These are phyloP conservation scores for Encephalitozoon intestinalis DNA, from an alignment of 371 early-diverging fungal species.

Conservation along the genomic window DNA sequence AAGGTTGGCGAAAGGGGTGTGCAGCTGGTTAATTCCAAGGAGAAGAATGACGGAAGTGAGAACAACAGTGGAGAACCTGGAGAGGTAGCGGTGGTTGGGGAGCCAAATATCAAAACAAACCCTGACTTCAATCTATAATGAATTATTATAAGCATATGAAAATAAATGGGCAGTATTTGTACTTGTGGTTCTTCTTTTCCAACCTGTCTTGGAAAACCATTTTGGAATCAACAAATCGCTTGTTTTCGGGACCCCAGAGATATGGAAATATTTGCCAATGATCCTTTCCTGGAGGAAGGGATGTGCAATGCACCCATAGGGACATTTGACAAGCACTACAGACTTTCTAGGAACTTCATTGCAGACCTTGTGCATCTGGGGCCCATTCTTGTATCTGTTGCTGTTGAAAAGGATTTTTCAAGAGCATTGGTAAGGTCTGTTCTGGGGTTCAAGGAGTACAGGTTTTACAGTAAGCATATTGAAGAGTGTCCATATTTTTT, in stretches of 20 bases:
- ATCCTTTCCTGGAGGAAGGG: not conserved
- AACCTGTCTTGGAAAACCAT: not conserved
- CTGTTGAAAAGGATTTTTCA: not conserved
- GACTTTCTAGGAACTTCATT: not conserved
- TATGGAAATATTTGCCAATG: not conserved
- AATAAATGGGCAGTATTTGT: not conserved
- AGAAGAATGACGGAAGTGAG: not conserved
- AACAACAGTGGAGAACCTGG: not conserved
- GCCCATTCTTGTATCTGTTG: slow-evolving; percentile 16
- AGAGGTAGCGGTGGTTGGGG: not conserved
- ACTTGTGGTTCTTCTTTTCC: not conserved
- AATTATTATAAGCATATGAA: not conserved
- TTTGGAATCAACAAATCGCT: slow-evolving; percentile 3
- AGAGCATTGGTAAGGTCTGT: not conserved
- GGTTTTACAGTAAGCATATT: not conserved
- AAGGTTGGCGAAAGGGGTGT: not conserved
- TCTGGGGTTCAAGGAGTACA: slow-evolving; percentile 1
- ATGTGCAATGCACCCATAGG: not conserved
- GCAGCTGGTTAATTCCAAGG: not conserved
- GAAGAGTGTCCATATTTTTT: not conserved
- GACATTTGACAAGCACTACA: not conserved
- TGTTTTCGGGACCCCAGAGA: slow-evolving; percentile 5
- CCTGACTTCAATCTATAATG: not conserved
- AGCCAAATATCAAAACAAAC: not conserved
- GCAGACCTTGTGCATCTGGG: slow-evolving; percentile 2